A percentile compares a stretch with the other conserved stretches of the same genome.
phyloP scores from a whole-genome alignment of 2,329 filamentous ascomycete species.

The Fusarium sp. region DNA sequence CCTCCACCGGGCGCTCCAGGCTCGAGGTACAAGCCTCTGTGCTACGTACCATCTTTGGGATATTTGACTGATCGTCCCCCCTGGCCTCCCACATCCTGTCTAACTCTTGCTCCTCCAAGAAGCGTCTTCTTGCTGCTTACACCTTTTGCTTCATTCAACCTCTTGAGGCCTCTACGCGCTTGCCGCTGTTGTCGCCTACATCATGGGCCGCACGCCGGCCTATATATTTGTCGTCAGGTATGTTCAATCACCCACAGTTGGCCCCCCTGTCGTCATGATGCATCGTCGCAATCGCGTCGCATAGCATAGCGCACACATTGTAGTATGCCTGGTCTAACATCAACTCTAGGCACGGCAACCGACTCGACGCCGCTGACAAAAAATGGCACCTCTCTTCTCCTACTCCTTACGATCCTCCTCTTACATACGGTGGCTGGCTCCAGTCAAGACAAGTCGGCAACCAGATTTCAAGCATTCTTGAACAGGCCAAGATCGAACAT shows the following conservation, averaged over 20 bases:
- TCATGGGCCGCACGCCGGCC: slow-evolving; percentile 57
- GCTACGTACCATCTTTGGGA: slow-evolving; percentile 16
- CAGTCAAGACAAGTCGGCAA: slow-evolving; percentile 86
- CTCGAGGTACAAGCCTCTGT: slow-evolving; percentile 29
- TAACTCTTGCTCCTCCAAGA: slow-evolving; percentile 27
- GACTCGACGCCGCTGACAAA: slow-evolving; percentile 93
- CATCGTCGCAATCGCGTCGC: slow-evolving; percentile 33
- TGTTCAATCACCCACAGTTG: slow-evolving; percentile 29
- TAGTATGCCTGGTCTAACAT: slow-evolving; percentile 23
- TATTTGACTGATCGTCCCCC: slow-evolving; percentile 37
- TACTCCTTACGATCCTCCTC: slow-evolving; percentile 93
- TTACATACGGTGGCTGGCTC: slow-evolving; percentile 94
- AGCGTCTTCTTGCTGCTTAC: slow-evolving; percentile 11
- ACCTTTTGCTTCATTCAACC: slow-evolving; percentile 1
- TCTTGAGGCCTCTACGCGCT: slow-evolving; percentile 3
- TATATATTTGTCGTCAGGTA: slow-evolving; percentile 60
- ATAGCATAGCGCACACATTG: slow-evolving; percentile 10
- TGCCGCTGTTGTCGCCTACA: slow-evolving; percentile 27
- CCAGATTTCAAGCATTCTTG: slow-evolving; percentile 81
- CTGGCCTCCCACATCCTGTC: slow-evolving; percentile 33
- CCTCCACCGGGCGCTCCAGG: slow-evolving; percentile 17
- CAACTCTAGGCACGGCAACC: slow-evolving; percentile 80
- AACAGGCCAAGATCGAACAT: slow-evolving; percentile 62
- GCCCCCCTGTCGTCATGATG: slow-evolving; percentile 40
- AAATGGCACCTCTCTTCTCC: slow-evolving; percentile 94